These are phyloP conservation scores for Backusella morwellensis DNA, from an alignment of 192 early-diverging fungal species.

Conservation along the genomic window DNA sequence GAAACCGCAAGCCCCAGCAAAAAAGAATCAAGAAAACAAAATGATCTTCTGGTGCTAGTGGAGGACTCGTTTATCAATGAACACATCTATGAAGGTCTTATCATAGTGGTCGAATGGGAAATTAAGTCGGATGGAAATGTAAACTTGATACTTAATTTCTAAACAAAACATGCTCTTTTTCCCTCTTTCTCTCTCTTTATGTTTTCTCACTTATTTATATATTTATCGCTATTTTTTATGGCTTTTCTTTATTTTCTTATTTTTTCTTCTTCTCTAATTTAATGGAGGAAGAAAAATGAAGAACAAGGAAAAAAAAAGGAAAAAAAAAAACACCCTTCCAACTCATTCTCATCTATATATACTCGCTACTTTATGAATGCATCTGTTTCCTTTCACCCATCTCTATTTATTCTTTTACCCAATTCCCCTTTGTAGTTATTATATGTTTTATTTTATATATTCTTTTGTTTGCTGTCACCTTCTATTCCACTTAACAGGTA, in stretches of 20 bases:
- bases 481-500: neutral
- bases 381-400: conserved; percentile 44
- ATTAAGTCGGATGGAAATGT: conserved; percentile 17
- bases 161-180: neutral
- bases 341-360: conserved; percentile 10
- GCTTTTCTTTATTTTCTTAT: neutral
- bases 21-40: neutral
- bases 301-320: neutral
- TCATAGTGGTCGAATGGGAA: conserved; percentile 26
- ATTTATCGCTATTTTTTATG: neutral
- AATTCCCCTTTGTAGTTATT: conserved; percentile 29
- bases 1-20: neutral
- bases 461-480: neutral
- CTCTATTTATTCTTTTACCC: conserved; percentile 45
- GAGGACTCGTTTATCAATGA: conserved; percentile 24
- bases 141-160: conserved; percentile 22
- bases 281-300: neutral
- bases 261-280: neutral
- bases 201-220: neutral
- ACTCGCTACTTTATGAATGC: conserved; percentile 42
- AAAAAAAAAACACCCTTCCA: neutral
- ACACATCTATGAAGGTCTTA: conserved; percentile 11
- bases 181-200: neutral
- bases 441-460: neutral
- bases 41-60: conserved; percentile 16